A percentile compares a stretch with the other conserved stretches of the same genome.
Evolutionary conservation across 768 basidiomycete genomes (phyloP).

Genomic region (Panaeolus papilionaceus): DNA sequence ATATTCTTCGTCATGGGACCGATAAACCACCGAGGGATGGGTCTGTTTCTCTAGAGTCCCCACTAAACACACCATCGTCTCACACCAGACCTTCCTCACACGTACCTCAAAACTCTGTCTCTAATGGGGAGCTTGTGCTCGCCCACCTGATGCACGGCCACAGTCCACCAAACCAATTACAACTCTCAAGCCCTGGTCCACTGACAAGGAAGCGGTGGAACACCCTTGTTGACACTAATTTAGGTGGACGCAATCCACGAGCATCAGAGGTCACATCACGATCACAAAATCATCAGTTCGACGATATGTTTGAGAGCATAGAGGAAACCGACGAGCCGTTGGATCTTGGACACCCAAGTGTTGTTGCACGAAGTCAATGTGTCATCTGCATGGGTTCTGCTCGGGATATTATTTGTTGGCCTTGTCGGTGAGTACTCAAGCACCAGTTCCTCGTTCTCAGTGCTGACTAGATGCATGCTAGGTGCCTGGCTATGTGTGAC

Average conservation of each 20-base stretch:
- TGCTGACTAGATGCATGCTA: constrained; percentile 24
- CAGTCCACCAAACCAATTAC: constrained; percentile 5
- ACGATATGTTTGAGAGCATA: constrained; percentile 17
- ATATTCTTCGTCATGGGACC: constrained; percentile 45
- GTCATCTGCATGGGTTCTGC: constrained; percentile 76
- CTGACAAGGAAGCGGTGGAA: constrained; percentile 32
- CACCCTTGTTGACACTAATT: constrained; percentile 21
- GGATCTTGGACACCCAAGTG: constrained; percentile 4
- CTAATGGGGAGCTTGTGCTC: constrained; percentile 31
- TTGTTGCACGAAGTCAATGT: constrained; percentile 40
- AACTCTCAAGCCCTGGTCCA: constrained; percentile 21
- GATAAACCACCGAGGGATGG: constrained; percentile 6
- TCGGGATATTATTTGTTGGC: constrained; percentile 83
- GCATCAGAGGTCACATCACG: not conserved
- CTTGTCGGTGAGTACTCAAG: constrained; percentile 63
- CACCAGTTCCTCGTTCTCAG: constrained; percentile 24
- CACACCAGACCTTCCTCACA: constrained; percentile 36
- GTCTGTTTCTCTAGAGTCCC: constrained; percentile 20
- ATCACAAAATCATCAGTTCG: not conserved
- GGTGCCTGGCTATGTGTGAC: constrained; percentile 69
- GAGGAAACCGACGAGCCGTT: constrained; percentile 28
- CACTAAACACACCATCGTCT: constrained; percentile 35
- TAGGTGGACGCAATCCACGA: not conserved
- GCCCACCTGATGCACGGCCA: constrained; percentile 33
- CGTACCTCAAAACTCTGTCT: constrained; percentile 22